Conservation (phyloP, 345 rosid species). For the Salix brachista region DNA sequence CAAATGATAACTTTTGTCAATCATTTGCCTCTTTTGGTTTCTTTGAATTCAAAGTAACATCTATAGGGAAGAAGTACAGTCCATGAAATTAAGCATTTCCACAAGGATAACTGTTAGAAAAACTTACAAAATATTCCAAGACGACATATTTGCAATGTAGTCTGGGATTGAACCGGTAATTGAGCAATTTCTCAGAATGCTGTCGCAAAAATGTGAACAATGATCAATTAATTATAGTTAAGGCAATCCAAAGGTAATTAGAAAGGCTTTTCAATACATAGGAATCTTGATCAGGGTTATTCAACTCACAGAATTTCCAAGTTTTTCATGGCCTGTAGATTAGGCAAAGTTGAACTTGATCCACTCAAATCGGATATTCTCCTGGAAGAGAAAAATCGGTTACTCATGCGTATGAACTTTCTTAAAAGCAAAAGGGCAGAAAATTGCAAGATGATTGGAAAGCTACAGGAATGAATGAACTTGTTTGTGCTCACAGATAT, state of each 20-base stretch:
- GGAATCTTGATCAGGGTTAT: background rate
- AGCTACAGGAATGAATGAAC: background rate
- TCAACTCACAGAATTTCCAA: constrained; percentile 47
- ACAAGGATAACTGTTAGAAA: background rate
- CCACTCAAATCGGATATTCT: constrained; percentile 65
- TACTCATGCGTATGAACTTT: background rate
- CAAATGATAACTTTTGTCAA: too few relatives aligned
- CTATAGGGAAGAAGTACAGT: background rate
- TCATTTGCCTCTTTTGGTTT: too few relatives aligned
- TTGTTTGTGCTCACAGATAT: constrained; percentile 44
- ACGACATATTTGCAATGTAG: constrained; percentile 37
- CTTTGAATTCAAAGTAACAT: too few relatives aligned
- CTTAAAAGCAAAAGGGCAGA: background rate
- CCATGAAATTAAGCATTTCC: background rate
- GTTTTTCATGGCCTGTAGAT: constrained; percentile 26
- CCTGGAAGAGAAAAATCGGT: constrained; percentile 29
- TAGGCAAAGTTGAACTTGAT: constrained; percentile 46
- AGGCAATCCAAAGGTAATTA: background rate
- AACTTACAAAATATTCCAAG: constrained; percentile 50
- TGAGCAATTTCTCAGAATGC: constrained; percentile 61
- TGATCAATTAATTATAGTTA: background rate
- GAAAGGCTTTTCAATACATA: background rate
- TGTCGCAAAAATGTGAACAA: constrained; percentile 14
- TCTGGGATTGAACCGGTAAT: constrained; percentile 48
- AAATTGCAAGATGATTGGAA: background rate